Base-by-base conservation (phyloP, 805 yeast species). In the Cyberlindnera galapagoensis region DNA sequence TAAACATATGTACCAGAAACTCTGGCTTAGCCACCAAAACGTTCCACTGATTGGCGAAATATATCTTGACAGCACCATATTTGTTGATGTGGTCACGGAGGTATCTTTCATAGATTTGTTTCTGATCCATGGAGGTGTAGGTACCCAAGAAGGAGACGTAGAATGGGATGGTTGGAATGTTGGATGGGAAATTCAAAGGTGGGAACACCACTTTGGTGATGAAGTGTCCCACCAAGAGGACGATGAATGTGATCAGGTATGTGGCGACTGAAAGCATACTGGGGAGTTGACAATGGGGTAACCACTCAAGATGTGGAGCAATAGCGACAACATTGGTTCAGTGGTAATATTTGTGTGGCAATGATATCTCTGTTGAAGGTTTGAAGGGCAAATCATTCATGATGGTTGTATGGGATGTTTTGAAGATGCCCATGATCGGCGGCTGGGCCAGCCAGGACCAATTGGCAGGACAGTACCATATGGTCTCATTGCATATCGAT, bases 1-100 rank as follows among this genome's bases (percentile, higher is more conserved):
- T 67, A 38, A 74, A 62, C 7, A 74, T 48, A 33, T 68, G 68
- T 6, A 52, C 49, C 38, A 75, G 51, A 32, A 52, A 61, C 20
- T 65, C 63, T 3, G 80, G 80, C 30, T 50, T 61, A 3, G 71
- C 59, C 1, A 74, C 71, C 19, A 75, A 48, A 14, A 74, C 64
- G 42, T 74, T 75, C 81, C 81, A 75, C 36, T 76, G 61, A 1
- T 76, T 70, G 6, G 74, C 81, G 56, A 74, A 75, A 46, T 65
- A 75, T 5, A 74, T 58, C 47, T 74, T 74, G 0, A 68, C 80
- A 0, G 79, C 79, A 0, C 81, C 81, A 46, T 65, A 55, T 30
- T 59, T 62, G 38, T 71, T 74, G 30, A 72, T 44, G 24, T 67
- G 63, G 6, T 59, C 59, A 26, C 63, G 56, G 23, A 72, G 49